These are phyloP conservation scores for Schizochytrium sp. DNA, from an alignment of 108 stramenopile genomes.

Conservation along the genomic window DNA sequence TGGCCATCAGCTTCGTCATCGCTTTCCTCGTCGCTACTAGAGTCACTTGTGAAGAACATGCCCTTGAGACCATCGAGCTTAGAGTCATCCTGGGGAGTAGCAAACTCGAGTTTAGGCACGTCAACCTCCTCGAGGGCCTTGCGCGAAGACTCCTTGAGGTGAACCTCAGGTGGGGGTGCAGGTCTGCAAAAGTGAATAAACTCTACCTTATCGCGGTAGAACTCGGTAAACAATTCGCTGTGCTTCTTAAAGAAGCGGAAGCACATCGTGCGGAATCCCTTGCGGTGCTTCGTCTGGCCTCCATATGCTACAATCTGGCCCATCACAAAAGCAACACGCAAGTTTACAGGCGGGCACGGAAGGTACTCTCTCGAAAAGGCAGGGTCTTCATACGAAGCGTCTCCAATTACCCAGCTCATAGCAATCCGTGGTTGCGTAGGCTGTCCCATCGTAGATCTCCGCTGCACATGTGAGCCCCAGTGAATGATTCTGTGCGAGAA, in stretches of 20 bases:
- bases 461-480: constrained; percentile 35
- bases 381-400: constrained; percentile 34
- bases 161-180: constrained; percentile 25
- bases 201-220: constrained; percentile 59
- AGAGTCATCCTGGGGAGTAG: constrained; percentile 49
- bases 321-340: constrained; percentile 35
- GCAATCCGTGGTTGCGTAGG: constrained; percentile 55
- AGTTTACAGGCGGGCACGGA: neutral
- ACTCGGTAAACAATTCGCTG: constrained; percentile 27
- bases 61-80: constrained; percentile 58
- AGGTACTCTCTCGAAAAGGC: neutral
- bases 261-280: constrained; percentile 53
- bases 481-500: constrained; percentile 56
- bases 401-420: constrained; percentile 58
- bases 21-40: constrained; percentile 32
- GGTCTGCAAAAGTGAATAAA: constrained; percentile 52
- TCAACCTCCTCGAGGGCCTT: constrained; percentile 32
- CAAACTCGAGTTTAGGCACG: constrained; percentile 29
- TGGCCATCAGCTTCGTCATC: neutral
- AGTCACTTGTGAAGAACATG: constrained; percentile 7
- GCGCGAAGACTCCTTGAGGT: constrained; percentile 37
- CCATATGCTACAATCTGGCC: constrained; percentile 49
- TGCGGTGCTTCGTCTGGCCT: constrained; percentile 41
- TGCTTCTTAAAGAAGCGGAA: constrained; percentile 55
- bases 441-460: neutral